Base-by-base conservation (phyloP, 768 basidiomycete genomes). In the Lentinula edodes region DNA sequence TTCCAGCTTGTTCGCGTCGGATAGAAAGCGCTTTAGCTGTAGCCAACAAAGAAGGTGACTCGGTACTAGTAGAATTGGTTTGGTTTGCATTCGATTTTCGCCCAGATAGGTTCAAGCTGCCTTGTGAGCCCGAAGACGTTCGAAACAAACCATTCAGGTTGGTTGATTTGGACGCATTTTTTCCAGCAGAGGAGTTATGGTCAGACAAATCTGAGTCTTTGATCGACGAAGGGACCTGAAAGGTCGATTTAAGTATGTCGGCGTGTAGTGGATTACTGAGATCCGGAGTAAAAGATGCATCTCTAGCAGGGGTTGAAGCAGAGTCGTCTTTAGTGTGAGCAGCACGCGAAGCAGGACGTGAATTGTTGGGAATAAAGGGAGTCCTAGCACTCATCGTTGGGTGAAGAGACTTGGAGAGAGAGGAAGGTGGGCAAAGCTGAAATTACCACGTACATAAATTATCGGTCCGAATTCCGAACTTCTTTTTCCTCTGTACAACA, bases 281-380 rank as follows among this genome's bases (percentile, higher is more conserved):
- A 38, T 50, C 48, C 39, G 58, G 45, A 59, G 35, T 13, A 23
- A 59, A 59, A 8, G 32, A 10, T 12, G 58, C 7, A 38, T 59
- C 38, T 46, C 20, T 50, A 46, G 8, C 45, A 50, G 58, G 8
- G 20, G 32, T 36, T 35, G n/a, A 28, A 32, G 6, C n/a, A 32
- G 32, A 0, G 13, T 35, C 23, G 36, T 59, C 58, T 51, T 34
- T 59, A 9, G 36, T 32, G 34, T 59, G 58, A 50, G 58, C 34
- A 9, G 42, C 32, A 18, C 58, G 45, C 32, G 58, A 50, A n/a
- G 43, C 58, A 50, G 58, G 58, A n/a, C 58, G 43, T 50, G 58
- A 34, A 46, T 48, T 59, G 38, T 34, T 48, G 13, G 58, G 58
- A 48, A 59, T 59, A 20, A 59, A 59, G 36, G 58, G 58, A 9